phyloP scores from a whole-genome alignment of 495 filamentous ascomycete genomes.

The Tuber indicum region DNA sequence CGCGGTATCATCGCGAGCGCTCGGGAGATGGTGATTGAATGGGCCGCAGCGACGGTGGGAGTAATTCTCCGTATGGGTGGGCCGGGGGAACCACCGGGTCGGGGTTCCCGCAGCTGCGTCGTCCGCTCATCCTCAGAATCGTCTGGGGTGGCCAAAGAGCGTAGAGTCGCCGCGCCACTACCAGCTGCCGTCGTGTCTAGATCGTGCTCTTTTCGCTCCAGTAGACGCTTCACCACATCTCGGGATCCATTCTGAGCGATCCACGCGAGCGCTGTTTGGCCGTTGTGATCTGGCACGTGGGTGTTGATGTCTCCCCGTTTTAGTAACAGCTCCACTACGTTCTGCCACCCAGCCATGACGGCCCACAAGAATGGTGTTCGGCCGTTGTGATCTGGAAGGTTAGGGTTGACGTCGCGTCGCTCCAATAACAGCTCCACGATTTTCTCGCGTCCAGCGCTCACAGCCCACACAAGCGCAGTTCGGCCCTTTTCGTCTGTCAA shows the following conservation, averaged over 20 bases:
- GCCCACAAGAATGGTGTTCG: conserved; percentile 2
- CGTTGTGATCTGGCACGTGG: neutral
- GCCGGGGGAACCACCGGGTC: neutral
- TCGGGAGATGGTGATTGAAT: neutral
- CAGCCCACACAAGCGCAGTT: neutral
- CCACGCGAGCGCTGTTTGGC: neutral
- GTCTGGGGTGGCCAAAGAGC: neutral
- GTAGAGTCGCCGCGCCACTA: neutral
- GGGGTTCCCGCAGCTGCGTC: neutral
- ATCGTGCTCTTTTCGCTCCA: neutral
- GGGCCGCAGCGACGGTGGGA: neutral
- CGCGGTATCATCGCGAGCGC: neutral
- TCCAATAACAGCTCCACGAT: neutral
- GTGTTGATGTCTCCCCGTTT: neutral
- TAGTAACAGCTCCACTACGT: neutral
- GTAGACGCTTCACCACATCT: neutral
- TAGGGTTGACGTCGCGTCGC: neutral
- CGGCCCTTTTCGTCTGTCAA: neutral
- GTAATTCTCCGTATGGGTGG: neutral
- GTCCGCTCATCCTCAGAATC: neutral
- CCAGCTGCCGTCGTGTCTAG: neutral
- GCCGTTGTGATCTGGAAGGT: neutral
- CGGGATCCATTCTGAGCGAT: neutral
- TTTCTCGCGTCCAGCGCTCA: neutral
- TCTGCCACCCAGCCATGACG: neutral